Base-by-base conservation (phyloP, 768 basidiomycete species). In the Panus rudis region DNA sequence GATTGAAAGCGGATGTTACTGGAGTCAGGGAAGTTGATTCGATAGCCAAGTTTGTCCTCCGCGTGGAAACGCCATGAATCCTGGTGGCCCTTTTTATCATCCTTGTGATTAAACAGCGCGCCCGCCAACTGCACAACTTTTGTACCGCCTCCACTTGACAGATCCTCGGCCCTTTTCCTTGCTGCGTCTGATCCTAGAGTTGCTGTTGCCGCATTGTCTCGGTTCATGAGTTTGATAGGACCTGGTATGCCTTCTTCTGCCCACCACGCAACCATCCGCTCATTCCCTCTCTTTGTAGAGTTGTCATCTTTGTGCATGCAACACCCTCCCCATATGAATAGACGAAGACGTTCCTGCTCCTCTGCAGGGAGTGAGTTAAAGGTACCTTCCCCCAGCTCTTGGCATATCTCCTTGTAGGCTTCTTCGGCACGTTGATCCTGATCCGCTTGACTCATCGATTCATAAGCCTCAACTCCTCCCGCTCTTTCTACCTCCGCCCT, bases 251-350 rank as follows among this genome's bases (percentile, higher is more conserved):
- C 52, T 11, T 42, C 30, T 17, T 45, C 41, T 26, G 30, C 32
- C 62, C 63, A 68, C n/a, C 41, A 62, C 16, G 24, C 43, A 42
- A 47, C 39, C 60, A 67, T 64, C 27, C 45, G 51, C 10, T 22
- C 20, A 32, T 54, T 52, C 0, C 64, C 64, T 6, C 53, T 62
- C 37, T 63, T 63, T 34, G 64, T 50, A 8, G 52, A 48, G 41
- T 68, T 69, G 31, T 53, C 50, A 20, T 67, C 65, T 47, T 68
- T 68, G 51, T 69, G 67, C 61, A 64, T 65, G 34, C 60, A 62
- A 47, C 67, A 69, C 1, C 64, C 65, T 19, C 48, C 62, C 57
- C 59, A 63, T 6, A 69, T 45, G 45, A 68, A 68, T 2, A 66
- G 49, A 10, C 57, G 41, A 0, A 60, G 43, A 0, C 40, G 43